A percentile compares a stretch with the other conserved stretches of the same genome.
phyloP scores from a whole-genome alignment of 2,329 filamentous ascomycete species.

The Penicillium sp. region DNA sequence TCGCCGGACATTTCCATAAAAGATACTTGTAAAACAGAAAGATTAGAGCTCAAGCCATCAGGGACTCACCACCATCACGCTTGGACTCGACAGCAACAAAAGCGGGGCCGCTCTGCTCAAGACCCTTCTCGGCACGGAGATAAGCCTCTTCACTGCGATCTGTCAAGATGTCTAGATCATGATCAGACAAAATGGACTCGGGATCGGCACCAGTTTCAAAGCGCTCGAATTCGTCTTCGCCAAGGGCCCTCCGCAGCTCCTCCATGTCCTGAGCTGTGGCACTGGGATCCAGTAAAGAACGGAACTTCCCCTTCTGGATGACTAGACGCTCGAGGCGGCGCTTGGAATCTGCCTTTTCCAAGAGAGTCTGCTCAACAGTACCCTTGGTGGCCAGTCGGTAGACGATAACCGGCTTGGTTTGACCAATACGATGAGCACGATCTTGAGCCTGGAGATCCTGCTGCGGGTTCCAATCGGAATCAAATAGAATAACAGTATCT shows the following conservation, averaged over 20 bases:
- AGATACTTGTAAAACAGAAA: neutral
- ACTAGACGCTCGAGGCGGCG: conserved; percentile 89
- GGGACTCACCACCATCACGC: conserved; percentile 41
- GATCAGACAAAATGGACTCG: conserved; percentile 67
- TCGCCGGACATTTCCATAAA: neutral
- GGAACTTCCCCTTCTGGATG: conserved; percentile 88
- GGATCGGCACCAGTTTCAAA: conserved; percentile 56
- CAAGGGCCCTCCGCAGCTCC: conserved; percentile 61
- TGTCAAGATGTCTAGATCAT: conserved; percentile 73
- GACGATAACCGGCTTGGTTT: conserved; percentile 86
- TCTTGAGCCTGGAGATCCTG: conserved; percentile 97
- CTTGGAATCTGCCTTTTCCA: conserved; percentile 87
- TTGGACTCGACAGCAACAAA: conserved; percentile 83
- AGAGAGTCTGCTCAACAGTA: conserved; percentile 84
- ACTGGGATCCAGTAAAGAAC: conserved; percentile 60
- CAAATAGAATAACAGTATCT: conserved; percentile 90
- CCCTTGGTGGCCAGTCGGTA: conserved; percentile 91
- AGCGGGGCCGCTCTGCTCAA: conserved; percentile 55
- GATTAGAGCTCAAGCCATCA: conserved; percentile 27
- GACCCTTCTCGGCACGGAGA: conserved; percentile 71
- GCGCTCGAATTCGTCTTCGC: conserved; percentile 70
- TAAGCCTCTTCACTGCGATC: conserved; percentile 70
- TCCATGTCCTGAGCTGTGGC: conserved; percentile 54
- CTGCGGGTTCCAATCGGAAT: conserved; percentile 92
- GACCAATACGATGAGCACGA: conserved; percentile 89